Evolutionary conservation across 768 basidiomycete genomes (phyloP).

Genomic region (Phanerodontia chrysosporium): DNA sequence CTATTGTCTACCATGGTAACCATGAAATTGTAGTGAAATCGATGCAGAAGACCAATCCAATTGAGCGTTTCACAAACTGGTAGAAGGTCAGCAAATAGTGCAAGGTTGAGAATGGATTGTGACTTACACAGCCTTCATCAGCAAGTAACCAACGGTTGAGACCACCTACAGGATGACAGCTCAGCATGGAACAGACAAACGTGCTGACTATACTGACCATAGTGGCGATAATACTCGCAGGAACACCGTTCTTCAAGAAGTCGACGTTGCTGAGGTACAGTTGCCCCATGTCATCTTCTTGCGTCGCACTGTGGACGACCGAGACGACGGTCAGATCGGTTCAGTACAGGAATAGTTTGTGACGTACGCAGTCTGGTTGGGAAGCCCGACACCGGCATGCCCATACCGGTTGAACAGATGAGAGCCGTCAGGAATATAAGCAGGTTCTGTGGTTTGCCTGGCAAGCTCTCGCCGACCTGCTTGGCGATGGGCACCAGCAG

Average conservation of each 20-base stretch:
- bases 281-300: slow-evolving; percentile 92
- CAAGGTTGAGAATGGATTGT: not conserved
- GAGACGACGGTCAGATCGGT: slow-evolving; percentile 2
- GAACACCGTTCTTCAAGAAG: slow-evolving; percentile 91
- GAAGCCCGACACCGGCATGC: slow-evolving; percentile 98
- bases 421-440: slow-evolving; percentile 92
- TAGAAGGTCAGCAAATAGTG: no score
- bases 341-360: not conserved
- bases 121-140: slow-evolving; percentile 70
- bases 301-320: slow-evolving; percentile 60
- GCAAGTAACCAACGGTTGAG: slow-evolving; percentile 75
- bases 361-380: slow-evolving; percentile 95
- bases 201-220: slow-evolving; percentile 42
- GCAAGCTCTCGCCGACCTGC: slow-evolving; percentile 77
- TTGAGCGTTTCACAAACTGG: no score
- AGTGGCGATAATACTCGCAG: slow-evolving; percentile 87
- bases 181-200: slow-evolving; percentile 6
- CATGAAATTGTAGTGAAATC: no score
- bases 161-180: slow-evolving; percentile 52
- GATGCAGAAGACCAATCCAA: no score
- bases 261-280: slow-evolving; percentile 81
- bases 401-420: slow-evolving; percentile 96
- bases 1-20: no score
- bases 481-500: slow-evolving; percentile 95
- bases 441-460: slow-evolving; percentile 66